Evolutionary conservation across 208 protist species (phyloP).

Genomic region (Giardia muris): DNA sequence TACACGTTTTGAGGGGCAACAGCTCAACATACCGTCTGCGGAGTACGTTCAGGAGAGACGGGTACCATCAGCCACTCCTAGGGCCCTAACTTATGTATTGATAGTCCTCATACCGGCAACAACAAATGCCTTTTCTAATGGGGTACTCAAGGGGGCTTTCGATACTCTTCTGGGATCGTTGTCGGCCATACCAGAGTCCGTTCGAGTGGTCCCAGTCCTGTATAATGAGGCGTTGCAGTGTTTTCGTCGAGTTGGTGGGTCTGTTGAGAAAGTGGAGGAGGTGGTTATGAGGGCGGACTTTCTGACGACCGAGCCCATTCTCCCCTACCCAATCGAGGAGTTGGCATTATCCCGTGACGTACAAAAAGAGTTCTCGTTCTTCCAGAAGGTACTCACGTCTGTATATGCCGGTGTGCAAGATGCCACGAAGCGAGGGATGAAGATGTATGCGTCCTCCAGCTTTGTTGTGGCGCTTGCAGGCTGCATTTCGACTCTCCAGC

Average conservation of each 20-base stretch:
- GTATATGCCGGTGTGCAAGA: neutral
- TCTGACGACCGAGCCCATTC: neutral
- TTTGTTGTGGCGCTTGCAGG: neutral
- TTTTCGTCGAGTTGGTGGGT: neutral
- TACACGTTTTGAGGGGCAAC: neutral
- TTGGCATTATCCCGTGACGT: neutral
- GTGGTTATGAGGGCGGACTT: neutral
- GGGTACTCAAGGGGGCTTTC: neutral
- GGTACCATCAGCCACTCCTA: neutral
- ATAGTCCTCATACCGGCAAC: neutral
- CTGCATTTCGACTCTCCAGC: neutral
- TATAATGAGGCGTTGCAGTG: neutral
- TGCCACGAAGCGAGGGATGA: neutral
- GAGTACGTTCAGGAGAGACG: neutral
- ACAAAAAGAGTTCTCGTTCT: neutral
- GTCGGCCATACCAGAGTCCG: neutral
- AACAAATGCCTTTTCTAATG: neutral
- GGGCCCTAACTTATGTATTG: neutral
- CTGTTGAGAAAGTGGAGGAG: neutral
- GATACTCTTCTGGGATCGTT: neutral
- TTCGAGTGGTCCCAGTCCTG: neutral
- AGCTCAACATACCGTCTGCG: neutral
- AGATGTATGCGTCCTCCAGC: neutral
- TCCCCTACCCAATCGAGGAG: neutral
- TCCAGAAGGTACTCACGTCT: neutral